A percentile compares a stretch with the other conserved stretches of the same genome.
phyloP scores from a whole-genome alignment of 148 eudicot genomes.

The Fagopyrum tataricum region DNA sequence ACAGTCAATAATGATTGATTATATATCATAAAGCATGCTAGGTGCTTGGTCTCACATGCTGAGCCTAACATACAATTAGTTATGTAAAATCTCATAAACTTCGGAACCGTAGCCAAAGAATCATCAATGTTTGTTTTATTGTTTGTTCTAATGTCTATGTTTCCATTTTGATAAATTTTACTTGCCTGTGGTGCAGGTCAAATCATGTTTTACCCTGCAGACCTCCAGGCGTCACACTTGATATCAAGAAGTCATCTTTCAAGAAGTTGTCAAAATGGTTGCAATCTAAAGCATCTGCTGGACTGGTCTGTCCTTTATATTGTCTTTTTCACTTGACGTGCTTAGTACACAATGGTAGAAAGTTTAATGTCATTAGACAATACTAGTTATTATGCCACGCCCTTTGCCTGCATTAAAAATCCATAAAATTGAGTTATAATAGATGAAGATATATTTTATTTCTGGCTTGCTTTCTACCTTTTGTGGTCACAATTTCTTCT shows the following conservation, averaged over 20 bases:
- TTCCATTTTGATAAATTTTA: conserved; percentile 6
- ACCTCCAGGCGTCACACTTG: conserved; percentile 73
- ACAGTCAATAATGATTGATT: neutral
- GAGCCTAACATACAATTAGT: neutral
- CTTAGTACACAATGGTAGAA: neutral
- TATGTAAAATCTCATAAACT: neutral
- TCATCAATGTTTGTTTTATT: neutral
- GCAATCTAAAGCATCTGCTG: conserved; percentile 64
- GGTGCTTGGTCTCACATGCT: neutral
- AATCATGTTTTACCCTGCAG: conserved; percentile 85
- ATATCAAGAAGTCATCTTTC: conserved; percentile 81
- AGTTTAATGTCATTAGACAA: neutral
- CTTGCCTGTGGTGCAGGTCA: conserved; percentile 52
- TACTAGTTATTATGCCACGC: neutral
- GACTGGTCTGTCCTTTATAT: conserved; percentile 42
- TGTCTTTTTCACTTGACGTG: neutral
- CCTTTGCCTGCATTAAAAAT: neutral
- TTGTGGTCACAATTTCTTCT: neutral
- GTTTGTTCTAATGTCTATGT: neutral
- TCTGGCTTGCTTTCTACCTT: neutral
- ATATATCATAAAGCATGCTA: neutral
- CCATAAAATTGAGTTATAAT: neutral
- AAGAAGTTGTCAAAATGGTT: conserved; percentile 96
- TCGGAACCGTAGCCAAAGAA: conserved; percentile 1
- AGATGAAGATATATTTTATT: neutral